Base-by-base conservation (phyloP, 495 filamentous ascomycete species). In the Aspergillus avenaceus region DNA sequence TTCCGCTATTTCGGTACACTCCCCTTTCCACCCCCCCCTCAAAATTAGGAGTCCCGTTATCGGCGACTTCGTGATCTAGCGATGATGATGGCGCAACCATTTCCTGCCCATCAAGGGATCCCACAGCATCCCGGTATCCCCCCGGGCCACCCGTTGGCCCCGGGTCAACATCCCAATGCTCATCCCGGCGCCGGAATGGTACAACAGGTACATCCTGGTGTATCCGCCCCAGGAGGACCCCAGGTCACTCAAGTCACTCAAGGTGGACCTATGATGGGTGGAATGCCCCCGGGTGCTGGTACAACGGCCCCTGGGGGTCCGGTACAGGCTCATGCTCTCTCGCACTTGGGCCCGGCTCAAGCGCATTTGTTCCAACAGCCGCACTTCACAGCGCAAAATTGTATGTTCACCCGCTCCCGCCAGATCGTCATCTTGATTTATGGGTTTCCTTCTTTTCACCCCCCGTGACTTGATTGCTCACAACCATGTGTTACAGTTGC, bases 181-280 rank as follows among this genome's bases (percentile, higher is more conserved):
- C 74, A 69, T 59, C 77, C 71, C 16, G 72, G 63, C 32, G 71
- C 69, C 59, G 79, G 71, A 19, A 91, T 95, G 76, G 81, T 83
- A 32, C 88, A 87, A 58, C 85, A 86, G 64, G 86, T 86, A 63
- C 89, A 93, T 60, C 85, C 87, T 61, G 87, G 86, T 32, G 90
- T 90, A n/a, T 91, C 89, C 28, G 87, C 80, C 8, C 87, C 89
- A 7, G 84, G 84, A 49, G 83, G 80, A 31, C 81, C 83, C 41
- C 90, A 93, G 58, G 88, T 91, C 27, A 89, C 79, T 59, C 87
- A 91, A 52, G 88, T 91, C 27, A 89, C 79, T 59, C 87, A 91
- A 52, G 79, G 84, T 23, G 85, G 84, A 21, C 83, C 87, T 51
- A 82, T 86, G 79, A 84, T 92, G 85, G 87, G 72, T 47, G 85